Evolutionary conservation across 2,329 filamentous ascomycete genomes (phyloP).

Genomic region (Xylaria sp.): DNA sequence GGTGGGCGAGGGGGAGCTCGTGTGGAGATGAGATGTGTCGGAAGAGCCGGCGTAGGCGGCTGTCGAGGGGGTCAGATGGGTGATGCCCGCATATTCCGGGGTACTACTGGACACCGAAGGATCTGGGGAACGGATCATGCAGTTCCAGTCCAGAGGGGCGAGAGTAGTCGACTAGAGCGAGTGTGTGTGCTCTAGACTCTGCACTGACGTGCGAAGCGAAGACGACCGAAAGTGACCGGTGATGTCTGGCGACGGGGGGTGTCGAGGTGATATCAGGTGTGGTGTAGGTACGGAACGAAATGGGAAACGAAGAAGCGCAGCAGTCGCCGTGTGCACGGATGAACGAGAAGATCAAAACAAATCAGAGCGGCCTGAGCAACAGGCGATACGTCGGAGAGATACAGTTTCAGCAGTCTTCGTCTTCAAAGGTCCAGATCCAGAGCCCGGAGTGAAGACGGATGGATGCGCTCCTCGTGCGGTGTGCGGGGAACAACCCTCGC

Average conservation of each 20-base stretch:
- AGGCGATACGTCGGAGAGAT: not conserved
- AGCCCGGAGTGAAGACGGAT: not conserved
- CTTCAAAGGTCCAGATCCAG: not conserved
- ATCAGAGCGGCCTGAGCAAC: not conserved
- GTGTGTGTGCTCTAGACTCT: conserved; percentile 20
- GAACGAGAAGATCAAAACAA: not conserved
- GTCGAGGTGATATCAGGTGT: conserved; percentile 6
- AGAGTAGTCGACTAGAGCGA: not conserved
- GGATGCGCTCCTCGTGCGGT: conserved; percentile 36
- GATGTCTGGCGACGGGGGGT: conserved; percentile 7
- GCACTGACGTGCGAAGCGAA: conserved; percentile 18
- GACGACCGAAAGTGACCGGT: conserved; percentile 8
- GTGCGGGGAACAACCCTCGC: conserved; percentile 56
- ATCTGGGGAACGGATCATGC: conserved; percentile 30
- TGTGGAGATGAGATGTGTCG: conserved; percentile 17
- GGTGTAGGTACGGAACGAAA: not conserved
- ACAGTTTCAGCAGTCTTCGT: not conserved
- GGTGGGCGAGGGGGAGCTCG: conserved; percentile 10
- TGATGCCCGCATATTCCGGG: conserved; percentile 36
- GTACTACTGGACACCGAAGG: conserved; percentile 21
- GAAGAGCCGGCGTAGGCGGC: conserved; percentile 27
- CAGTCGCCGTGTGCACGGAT: conserved; percentile 8
- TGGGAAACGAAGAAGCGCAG: not conserved
- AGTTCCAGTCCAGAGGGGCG: conserved; percentile 15
- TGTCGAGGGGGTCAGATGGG: conserved; percentile 25